Conservation (phyloP, 1,284 basidiomycete genomes). For the Cryptococcus neoformans region DNA sequence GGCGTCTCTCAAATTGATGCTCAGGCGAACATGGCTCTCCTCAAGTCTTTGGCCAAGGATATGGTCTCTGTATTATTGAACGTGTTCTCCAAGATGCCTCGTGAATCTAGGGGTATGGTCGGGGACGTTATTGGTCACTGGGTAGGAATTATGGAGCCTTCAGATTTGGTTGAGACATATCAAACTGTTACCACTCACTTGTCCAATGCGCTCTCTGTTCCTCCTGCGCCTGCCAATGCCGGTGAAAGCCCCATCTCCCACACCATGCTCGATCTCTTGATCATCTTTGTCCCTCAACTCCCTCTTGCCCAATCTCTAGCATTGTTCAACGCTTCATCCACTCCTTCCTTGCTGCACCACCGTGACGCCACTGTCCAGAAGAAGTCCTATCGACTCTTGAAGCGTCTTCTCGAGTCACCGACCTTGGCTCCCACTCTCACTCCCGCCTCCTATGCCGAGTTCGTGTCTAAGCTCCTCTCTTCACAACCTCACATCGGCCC, state of each 20-base stretch:
- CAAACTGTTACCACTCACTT: constrained; percentile 74
- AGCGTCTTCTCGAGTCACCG: constrained; percentile 64
- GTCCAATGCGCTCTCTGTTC: constrained; percentile 61
- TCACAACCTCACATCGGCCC: constrained; percentile 65
- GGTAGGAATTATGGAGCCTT: constrained; percentile 71
- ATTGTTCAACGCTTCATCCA: constrained; percentile 58
- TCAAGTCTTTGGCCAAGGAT: constrained; percentile 78
- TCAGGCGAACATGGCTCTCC: constrained; percentile 64
- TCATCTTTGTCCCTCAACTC: constrained; percentile 79
- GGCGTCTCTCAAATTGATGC: constrained; percentile 61
- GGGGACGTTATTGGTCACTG: constrained; percentile 87
- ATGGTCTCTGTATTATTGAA: constrained; percentile 96
- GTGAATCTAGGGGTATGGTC: constrained; percentile 75
- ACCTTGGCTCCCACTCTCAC: constrained; percentile 53
- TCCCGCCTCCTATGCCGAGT: constrained; percentile 55
- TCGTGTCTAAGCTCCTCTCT: constrained; percentile 60
- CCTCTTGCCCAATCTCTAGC: constrained; percentile 58
- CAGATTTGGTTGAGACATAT: constrained; percentile 79
- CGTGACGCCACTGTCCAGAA: constrained; percentile 90
- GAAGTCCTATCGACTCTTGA: constrained; percentile 85
- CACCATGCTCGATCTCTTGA: constrained; percentile 85
- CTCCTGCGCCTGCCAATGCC: constrained; percentile 37
- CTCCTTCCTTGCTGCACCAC: constrained; percentile 52
- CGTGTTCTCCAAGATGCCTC: constrained; percentile 80
- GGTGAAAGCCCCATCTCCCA: constrained; percentile 58